Conservation (phyloP, 176 grass and related monocot genomes). For the Hordeum marinum region DNA sequence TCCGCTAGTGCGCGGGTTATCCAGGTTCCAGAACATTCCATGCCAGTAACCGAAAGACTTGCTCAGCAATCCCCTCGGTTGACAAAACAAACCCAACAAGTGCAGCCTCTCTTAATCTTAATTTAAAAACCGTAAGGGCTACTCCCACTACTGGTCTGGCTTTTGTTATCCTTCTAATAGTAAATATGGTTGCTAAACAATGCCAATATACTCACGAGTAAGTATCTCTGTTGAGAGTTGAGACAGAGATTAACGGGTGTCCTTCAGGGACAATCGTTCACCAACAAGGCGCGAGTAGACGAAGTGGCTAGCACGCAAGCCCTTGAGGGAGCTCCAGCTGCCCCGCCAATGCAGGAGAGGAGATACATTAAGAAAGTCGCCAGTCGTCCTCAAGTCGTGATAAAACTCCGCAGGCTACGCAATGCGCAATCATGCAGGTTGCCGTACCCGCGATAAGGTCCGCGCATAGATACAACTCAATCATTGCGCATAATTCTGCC, state of each 20-base stretch:
- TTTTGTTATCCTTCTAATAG: too few species aligned
- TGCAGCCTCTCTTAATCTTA: too few species aligned
- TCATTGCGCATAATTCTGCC: slow-evolving; percentile 25
- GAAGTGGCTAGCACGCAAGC: neutral
- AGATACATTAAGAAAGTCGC: neutral
- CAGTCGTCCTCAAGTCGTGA: neutral
- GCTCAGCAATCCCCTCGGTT: neutral
- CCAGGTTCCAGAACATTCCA: slow-evolving; percentile 34
- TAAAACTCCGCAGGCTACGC: slow-evolving; percentile 11
- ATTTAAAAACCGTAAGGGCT: too few species aligned
- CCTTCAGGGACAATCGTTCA: neutral
- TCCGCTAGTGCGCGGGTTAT: slow-evolving; percentile 13
- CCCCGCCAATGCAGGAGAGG: neutral
- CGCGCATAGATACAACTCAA: slow-evolving; percentile 6
- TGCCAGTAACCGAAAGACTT: slow-evolving; percentile 19
- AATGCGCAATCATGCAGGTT: slow-evolving; percentile 24
- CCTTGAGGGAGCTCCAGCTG: neutral
- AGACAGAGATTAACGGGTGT: neutral
- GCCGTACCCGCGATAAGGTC: slow-evolving; percentile 18
- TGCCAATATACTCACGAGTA: neutral
- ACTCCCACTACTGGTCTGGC: too few species aligned
- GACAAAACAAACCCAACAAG: neutral
- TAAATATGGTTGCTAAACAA: too few species aligned
- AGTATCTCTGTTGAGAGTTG: neutral
- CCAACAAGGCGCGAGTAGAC: neutral